Evolutionary conservation across 805 yeast species (phyloP).

Genomic region (Barnettozyma wickerhamii): DNA sequence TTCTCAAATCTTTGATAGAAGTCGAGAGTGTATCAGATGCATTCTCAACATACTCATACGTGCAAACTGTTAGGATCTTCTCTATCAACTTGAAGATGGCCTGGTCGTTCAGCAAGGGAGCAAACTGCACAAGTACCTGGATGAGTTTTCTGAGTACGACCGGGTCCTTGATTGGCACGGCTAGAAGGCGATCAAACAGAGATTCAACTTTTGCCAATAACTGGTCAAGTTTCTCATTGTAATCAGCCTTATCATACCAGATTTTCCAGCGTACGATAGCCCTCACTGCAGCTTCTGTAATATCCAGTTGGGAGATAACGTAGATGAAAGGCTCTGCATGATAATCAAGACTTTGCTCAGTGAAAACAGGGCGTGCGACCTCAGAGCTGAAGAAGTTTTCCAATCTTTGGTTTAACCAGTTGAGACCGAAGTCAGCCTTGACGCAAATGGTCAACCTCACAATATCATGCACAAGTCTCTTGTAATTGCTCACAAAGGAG

Average conservation of each 20-base stretch:
- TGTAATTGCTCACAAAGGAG: constrained; percentile 73
- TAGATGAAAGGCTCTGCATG: constrained; percentile 65
- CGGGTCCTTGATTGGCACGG: constrained; percentile 76
- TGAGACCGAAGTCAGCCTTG: constrained; percentile 73
- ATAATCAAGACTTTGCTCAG: constrained; percentile 47
- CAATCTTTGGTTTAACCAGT: constrained; percentile 75
- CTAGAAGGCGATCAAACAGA: constrained; percentile 69
- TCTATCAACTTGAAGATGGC: constrained; percentile 84
- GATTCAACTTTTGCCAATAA: constrained; percentile 56
- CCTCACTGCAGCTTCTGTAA: constrained; percentile 84
- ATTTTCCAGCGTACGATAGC: constrained; percentile 95
- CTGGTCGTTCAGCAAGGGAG: constrained; percentile 80
- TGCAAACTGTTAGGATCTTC: constrained; percentile 76
- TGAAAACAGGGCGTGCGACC: constrained; percentile 61
- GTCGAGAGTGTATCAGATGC: constrained; percentile 74
- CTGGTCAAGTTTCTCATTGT: constrained; percentile 47
- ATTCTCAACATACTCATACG: constrained; percentile 69
- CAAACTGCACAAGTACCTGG: constrained; percentile 90
- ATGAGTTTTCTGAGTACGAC: constrained; percentile 76
- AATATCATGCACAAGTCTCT: constrained; percentile 84
- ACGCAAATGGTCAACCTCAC: constrained; percentile 85
- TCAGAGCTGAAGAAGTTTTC: constrained; percentile 68
- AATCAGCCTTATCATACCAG: constrained; percentile 66
- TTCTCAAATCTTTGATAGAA: constrained; percentile 77
- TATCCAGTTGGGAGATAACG: constrained; percentile 77